Evolutionary conservation across 1,284 basidiomycete species (phyloP).

Genomic region (Cutaneotrichosporon cavernicola): DNA sequence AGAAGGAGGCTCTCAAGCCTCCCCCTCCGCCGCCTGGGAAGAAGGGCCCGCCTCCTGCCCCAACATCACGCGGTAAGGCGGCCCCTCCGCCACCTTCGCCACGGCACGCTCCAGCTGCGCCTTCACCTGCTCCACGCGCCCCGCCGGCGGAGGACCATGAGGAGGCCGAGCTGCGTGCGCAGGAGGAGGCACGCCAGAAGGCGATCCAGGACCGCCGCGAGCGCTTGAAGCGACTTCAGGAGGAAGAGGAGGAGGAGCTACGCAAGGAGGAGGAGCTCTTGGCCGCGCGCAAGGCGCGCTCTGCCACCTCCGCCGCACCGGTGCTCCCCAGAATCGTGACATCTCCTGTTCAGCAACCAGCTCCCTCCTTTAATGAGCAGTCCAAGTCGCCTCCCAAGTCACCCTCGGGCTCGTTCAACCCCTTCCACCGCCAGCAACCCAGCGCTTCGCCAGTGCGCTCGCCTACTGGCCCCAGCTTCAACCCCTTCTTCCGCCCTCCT

Average conservation of each 20-base stretch:
- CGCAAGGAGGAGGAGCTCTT: conserved; percentile 64
- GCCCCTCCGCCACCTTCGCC: conserved; percentile 24
- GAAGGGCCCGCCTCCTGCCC: conserved; percentile 41
- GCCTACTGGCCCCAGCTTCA: conserved; percentile 40
- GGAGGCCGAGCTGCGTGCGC: conserved; percentile 62
- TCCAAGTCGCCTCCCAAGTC: conserved; percentile 22
- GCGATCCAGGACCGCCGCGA: conserved; percentile 66
- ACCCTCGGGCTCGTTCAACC: conserved; percentile 42
- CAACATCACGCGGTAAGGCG: conserved; percentile 31
- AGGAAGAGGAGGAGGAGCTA: conserved; percentile 68
- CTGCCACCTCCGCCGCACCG: conserved; percentile 25
- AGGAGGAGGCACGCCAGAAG: conserved; percentile 67
- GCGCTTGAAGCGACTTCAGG: conserved; percentile 66
- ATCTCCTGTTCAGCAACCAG: conserved; percentile 26
- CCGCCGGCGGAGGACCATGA: conserved; percentile 59
- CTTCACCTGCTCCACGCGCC: conserved; percentile 46
- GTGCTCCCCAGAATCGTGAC: conserved; percentile 26
- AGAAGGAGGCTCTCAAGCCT: conserved; percentile 45
- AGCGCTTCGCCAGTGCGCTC: conserved; percentile 36
- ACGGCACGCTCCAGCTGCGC: conserved; percentile 29
- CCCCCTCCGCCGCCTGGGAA: conserved; percentile 35
- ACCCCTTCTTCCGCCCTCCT: conserved; percentile 57
- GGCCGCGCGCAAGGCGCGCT: conserved; percentile 40
- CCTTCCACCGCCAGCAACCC: conserved; percentile 55
- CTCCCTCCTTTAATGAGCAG: conserved; percentile 19